These are phyloP conservation scores for Hypericum perforatum DNA, from an alignment of 345 rosid genomes.

Conservation along the genomic window DNA sequence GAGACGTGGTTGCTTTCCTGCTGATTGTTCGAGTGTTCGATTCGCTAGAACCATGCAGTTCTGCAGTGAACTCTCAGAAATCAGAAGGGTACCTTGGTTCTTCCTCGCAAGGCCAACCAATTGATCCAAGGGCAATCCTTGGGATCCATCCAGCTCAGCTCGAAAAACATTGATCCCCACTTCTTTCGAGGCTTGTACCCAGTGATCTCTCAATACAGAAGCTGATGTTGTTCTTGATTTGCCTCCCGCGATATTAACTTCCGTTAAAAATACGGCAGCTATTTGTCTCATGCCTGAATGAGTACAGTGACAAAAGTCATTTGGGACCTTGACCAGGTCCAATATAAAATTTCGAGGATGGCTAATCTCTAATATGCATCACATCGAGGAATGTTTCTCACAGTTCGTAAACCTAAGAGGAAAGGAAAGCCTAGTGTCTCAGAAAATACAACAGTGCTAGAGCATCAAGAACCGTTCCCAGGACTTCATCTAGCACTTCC, in stretches of 20 bases:
- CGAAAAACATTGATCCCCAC: constrained; percentile 29
- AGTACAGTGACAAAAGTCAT: background rate
- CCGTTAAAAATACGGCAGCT: constrained; percentile 59
- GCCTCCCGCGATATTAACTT: constrained; percentile 62
- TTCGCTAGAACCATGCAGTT: constrained; percentile 27
- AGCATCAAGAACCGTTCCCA: too few relatives aligned
- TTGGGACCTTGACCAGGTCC: too few relatives aligned
- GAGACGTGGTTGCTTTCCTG: constrained; percentile 17
- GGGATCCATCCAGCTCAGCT: constrained; percentile 19
- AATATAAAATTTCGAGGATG: too few relatives aligned
- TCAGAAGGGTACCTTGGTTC: constrained; percentile 23
- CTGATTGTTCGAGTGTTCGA: constrained; percentile 28
- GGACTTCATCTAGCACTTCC: too few relatives aligned
- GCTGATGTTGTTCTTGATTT: constrained; percentile 51
- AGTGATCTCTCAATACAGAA: constrained; percentile 39
- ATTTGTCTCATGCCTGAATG: constrained; percentile 31
- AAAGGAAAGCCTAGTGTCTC: too few relatives aligned
- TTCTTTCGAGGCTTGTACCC: constrained; percentile 58
- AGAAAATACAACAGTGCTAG: too few relatives aligned
- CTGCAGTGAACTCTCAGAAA: constrained; percentile 21
- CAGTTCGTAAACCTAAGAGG: too few relatives aligned
- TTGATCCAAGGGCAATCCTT: constrained; percentile 11
- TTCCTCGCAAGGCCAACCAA: background rate
- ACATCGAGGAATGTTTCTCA: too few relatives aligned
- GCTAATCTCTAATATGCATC: too few relatives aligned